Evolutionary conservation across 331 rosid genomes (phyloP).

Genomic region (Quercus phellos): DNA sequence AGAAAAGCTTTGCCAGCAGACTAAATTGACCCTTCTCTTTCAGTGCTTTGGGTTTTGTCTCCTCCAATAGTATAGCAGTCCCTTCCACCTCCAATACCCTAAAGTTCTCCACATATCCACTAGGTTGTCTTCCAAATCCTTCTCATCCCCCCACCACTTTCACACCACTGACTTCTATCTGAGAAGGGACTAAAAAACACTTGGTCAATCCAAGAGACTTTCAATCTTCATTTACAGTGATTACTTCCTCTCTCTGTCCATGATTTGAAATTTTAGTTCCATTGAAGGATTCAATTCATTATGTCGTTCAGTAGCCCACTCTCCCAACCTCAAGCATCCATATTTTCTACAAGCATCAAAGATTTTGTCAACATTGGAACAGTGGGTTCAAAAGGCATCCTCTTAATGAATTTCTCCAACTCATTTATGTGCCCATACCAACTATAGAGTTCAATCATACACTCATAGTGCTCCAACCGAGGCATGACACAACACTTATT

Average conservation of each 20-base stretch:
- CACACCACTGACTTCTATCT: too few relatives aligned
- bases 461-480: slow-evolving; percentile 57
- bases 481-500: slow-evolving; percentile 45
- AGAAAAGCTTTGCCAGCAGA: too few relatives aligned
- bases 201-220: not conserved
- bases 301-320: too few relatives aligned
- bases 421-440: slow-evolving; percentile 48
- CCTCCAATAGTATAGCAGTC: too few relatives aligned
- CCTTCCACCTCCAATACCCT: too few relatives aligned
- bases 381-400: slow-evolving; percentile 64
- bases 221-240: not conserved
- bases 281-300: too few relatives aligned
- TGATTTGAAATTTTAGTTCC: not conserved
- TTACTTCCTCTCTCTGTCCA: not conserved
- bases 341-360: slow-evolving; percentile 46
- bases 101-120: too few relatives aligned
- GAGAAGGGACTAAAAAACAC: too few relatives aligned
- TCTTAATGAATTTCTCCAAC: slow-evolving; percentile 56
- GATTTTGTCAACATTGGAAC: slow-evolving; percentile 46
- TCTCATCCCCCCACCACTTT: too few relatives aligned
- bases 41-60: too few relatives aligned
- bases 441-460: slow-evolving; percentile 67
- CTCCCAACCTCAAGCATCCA: slow-evolving; percentile 37
- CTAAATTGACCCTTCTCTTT: too few relatives aligned
- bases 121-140: too few relatives aligned